These are phyloP conservation scores for Tylopilus microsporus DNA, from an alignment of 1,284 basidiomycete species.

Conservation along the genomic window DNA sequence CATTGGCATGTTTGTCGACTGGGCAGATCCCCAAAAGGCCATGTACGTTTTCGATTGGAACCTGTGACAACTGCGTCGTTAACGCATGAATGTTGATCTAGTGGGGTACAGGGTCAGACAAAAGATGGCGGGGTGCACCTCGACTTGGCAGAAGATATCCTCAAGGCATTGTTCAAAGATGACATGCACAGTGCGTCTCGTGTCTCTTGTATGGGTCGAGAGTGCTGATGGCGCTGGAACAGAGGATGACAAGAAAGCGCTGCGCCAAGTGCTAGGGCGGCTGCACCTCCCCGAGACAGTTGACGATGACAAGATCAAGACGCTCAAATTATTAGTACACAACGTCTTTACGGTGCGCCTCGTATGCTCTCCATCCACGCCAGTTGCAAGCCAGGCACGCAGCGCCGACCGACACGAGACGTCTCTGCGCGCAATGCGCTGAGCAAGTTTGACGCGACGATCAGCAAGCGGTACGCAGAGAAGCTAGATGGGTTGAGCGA, in stretches of 20 bases:
- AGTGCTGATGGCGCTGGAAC: background rate
- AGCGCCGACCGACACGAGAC: no score
- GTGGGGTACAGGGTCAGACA: background rate
- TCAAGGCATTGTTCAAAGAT: background rate
- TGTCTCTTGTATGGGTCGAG: background rate
- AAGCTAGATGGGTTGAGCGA: constrained; percentile 24
- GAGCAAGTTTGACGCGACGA: no score
- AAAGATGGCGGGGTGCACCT: background rate
- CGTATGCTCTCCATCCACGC: no score
- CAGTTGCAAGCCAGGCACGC: no score
- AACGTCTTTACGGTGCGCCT: constrained; percentile 44
- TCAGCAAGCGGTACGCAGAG: no score
- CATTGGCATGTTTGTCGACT: background rate
- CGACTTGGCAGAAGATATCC: background rate
- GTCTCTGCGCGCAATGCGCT: no score
- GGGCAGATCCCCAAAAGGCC: background rate
- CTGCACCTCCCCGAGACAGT: background rate
- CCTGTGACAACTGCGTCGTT: background rate
- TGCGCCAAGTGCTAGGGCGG: no score
- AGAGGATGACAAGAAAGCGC: no score
- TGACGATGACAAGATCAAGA: constrained; percentile 50
- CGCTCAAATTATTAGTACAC: constrained; percentile 59
- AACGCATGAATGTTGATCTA: background rate
- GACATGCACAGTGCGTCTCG: background rate
- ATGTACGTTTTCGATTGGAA: background rate